These are phyloP conservation scores for Microsporum canis DNA, from an alignment of 2,329 filamentous ascomycete species.

Conservation along the genomic window DNA sequence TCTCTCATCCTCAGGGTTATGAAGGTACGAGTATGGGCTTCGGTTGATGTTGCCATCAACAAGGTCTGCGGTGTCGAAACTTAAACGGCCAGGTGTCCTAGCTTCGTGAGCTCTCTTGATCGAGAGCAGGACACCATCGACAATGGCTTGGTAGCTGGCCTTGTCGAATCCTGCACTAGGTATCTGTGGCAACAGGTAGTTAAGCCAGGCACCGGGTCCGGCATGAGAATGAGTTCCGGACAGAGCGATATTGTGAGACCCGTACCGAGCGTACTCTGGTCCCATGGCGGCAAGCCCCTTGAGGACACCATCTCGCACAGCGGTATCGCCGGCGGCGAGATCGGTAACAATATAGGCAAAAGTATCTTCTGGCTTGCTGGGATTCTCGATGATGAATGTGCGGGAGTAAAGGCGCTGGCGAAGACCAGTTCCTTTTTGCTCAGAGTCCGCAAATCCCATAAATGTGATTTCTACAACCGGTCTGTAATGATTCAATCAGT, in stretches of 20 bases:
- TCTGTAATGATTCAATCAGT: slow-evolving; percentile 27
- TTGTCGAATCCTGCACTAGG: slow-evolving; percentile 76
- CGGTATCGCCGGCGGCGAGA: slow-evolving; percentile 78
- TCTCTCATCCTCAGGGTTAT: slow-evolving; percentile 69
- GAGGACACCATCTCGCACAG: slow-evolving; percentile 75
- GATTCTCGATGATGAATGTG: slow-evolving; percentile 73
- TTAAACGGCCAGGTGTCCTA: slow-evolving; percentile 58
- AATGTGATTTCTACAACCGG: slow-evolving; percentile 84
- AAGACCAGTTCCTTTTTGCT: slow-evolving; percentile 70
- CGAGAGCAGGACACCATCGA: slow-evolving; percentile 71
- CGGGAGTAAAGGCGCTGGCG: slow-evolving; percentile 81
- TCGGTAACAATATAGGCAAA: slow-evolving; percentile 85
- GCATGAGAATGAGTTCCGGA: slow-evolving; percentile 91
- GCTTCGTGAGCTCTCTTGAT: slow-evolving; percentile 69
- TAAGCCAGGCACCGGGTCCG: slow-evolving; percentile 84
- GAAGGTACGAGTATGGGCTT: slow-evolving; percentile 75
- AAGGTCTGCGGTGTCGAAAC: slow-evolving; percentile 57
- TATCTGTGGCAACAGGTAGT: slow-evolving; percentile 86
- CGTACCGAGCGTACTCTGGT: slow-evolving; percentile 61
- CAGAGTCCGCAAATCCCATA: slow-evolving; percentile 82
- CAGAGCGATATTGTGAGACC: slow-evolving; percentile 69
- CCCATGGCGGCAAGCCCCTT: slow-evolving; percentile 60
- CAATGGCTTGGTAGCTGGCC: slow-evolving; percentile 79
- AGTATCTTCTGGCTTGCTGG: slow-evolving; percentile 53
- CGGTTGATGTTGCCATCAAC: slow-evolving; percentile 75